These are phyloP conservation scores for Wickerhamiella lipophila DNA, from an alignment of 805 yeast species.

Conservation along the genomic window DNA sequence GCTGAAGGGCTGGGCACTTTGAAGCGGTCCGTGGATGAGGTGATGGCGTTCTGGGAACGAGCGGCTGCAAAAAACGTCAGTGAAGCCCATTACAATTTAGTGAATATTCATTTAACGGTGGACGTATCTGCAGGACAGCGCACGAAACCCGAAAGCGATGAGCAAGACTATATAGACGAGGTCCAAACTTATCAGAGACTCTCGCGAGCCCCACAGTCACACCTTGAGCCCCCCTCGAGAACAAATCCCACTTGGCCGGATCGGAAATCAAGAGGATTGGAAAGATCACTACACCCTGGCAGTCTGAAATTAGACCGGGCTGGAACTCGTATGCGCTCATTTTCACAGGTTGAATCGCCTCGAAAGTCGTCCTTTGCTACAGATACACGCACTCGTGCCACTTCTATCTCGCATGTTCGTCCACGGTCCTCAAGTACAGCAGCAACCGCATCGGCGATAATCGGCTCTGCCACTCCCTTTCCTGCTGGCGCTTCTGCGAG, in stretches of 20 bases:
- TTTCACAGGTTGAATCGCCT: not conserved
- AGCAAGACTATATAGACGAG: too few relatives aligned
- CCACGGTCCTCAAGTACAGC: not conserved
- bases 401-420: not conserved
- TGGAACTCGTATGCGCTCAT: not conserved
- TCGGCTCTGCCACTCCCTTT: not conserved
- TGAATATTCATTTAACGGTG: slow-evolving; percentile 9
- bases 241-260: not conserved
- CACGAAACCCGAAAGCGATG: too few relatives aligned
- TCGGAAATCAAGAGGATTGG: not conserved
- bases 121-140: not conserved
- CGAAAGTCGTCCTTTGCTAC: not conserved
- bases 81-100: slow-evolving; percentile 8
- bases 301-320: not conserved
- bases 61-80: slow-evolving; percentile 11
- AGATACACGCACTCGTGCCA: not conserved
- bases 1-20: slow-evolving; percentile 16
- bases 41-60: slow-evolving; percentile 8
- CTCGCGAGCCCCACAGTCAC: too few relatives aligned
- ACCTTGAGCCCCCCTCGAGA: too few relatives aligned
- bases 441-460: not conserved
- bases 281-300: not conserved
- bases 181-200: too few relatives aligned
- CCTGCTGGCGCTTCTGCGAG: not conserved
- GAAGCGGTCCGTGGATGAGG: not conserved